A percentile compares a stretch with the other conserved stretches of the same genome.
These are phyloP conservation scores for Mortierella alpina DNA, from an alignment of 192 early-diverging fungal species.

Conservation along the genomic window DNA sequence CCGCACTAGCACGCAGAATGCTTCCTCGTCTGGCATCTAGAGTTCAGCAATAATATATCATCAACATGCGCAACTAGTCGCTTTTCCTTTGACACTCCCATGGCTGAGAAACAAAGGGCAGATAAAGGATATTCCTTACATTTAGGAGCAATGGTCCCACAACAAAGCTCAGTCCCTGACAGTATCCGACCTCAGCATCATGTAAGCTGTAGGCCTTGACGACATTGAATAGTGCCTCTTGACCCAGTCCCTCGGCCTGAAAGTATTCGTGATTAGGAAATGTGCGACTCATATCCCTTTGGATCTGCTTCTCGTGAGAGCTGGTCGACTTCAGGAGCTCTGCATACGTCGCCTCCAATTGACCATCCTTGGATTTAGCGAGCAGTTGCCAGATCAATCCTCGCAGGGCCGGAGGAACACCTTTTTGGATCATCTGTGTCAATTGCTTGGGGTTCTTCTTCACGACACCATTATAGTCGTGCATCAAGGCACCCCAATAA, in stretches of 20 bases:
- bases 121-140: conserved; percentile 59
- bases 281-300: conserved; percentile 89
- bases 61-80: no score
- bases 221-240: conserved; percentile 91
- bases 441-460: conserved; percentile 82
- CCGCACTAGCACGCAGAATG: conserved; percentile 91
- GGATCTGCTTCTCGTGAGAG: conserved; percentile 90
- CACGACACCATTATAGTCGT: conserved; percentile 86
- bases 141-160: conserved; percentile 93
- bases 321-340: conserved; percentile 73
- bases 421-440: conserved; percentile 82
- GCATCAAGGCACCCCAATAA: conserved; percentile 95
- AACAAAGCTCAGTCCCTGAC: conserved; percentile 96
- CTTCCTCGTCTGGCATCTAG: conserved; percentile 97
- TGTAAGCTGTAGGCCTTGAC: conserved; percentile 93
- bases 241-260: conserved; percentile 86
- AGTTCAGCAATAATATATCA: not conserved
- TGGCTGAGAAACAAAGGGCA: not conserved
- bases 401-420: conserved; percentile 89
- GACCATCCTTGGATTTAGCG: conserved; percentile 80
- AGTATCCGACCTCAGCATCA: conserved; percentile 96
- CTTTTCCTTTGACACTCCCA: no score
- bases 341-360: conserved; percentile 81
- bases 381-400: conserved; percentile 97
- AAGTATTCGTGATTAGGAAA: conserved; percentile 93